Evolutionary conservation across 2,329 filamentous ascomycete species (phyloP).

Genomic region (Xenoacremonium recifei): DNA sequence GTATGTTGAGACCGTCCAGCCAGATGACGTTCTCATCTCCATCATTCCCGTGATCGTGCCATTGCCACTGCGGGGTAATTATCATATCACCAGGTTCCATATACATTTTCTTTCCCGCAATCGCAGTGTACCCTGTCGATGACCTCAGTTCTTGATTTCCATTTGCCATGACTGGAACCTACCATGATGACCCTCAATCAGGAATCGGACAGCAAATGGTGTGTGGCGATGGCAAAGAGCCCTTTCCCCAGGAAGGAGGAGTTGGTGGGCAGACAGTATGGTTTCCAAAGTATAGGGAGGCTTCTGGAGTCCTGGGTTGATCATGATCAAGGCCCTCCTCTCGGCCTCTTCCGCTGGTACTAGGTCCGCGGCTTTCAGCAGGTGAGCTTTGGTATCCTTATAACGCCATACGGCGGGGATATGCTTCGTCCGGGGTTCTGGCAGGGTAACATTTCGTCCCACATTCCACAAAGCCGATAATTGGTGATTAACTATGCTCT

Average conservation of each 20-base stretch:
- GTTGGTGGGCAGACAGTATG: conserved; percentile 52
- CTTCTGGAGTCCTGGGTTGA: conserved; percentile 45
- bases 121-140: conserved; percentile 55
- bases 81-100: conserved; percentile 55
- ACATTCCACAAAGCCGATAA: no score
- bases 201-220: conserved; percentile 56
- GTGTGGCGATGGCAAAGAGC: conserved; percentile 55
- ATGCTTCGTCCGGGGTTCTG: no score
- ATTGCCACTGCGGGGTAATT: conserved; percentile 57
- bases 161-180: no score
- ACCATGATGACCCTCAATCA: conserved; percentile 61
- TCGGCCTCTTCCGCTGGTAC: no score
- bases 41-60: conserved; percentile 62
- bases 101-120: conserved; percentile 51
- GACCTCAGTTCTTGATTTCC: no score
- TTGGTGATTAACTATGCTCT: no score
- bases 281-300: conserved; percentile 32
- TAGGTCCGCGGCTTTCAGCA: no score
- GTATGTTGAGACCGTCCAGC: conserved; percentile 56
- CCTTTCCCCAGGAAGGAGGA: conserved; percentile 54
- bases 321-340: conserved; percentile 55
- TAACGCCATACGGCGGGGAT: no score
- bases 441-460: no score
- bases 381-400: no score
- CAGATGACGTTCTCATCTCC: conserved; percentile 54